phyloP scores from a whole-genome alignment of 179 eudicot genomes.

The Patellifolia procumbens region DNA sequence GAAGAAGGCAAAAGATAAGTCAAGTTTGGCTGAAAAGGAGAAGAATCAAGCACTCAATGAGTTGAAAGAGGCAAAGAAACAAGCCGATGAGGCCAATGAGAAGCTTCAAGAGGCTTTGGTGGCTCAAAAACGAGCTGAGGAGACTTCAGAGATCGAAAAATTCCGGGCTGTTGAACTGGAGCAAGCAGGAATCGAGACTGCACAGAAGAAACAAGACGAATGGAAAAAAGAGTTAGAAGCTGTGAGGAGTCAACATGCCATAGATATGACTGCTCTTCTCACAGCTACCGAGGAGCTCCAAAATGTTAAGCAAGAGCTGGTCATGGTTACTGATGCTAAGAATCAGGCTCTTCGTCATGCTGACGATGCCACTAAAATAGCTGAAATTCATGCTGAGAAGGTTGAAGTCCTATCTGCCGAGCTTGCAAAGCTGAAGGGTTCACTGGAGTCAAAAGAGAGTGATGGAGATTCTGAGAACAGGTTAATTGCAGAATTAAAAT shows the following conservation, averaged over 20 bases:
- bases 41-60: constrained; percentile 66
- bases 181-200: constrained; percentile 73
- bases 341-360: constrained; percentile 82
- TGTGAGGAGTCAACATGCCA: constrained; percentile 69
- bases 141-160: constrained; percentile 79
- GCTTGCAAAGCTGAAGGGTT: constrained; percentile 56
- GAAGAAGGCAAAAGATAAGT: constrained; percentile 73
- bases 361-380: constrained; percentile 81
- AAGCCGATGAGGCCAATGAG: constrained; percentile 72
- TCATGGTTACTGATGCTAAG: constrained; percentile 60
- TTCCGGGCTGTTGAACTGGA: constrained; percentile 85
- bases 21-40: constrained; percentile 66
- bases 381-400: constrained; percentile 72
- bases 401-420: constrained; percentile 66
- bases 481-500: constrained; percentile 50
- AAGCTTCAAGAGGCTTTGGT: constrained; percentile 78
- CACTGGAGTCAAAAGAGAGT: constrained; percentile 57
- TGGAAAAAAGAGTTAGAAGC: constrained; percentile 73
- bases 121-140: constrained; percentile 86
- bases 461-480: constrained; percentile 26
- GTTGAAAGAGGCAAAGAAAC: constrained; percentile 66
- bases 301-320: constrained; percentile 65
- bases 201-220: constrained; percentile 79
- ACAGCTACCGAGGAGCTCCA: constrained; percentile 71
- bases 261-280: constrained; percentile 62